Evolutionary conservation across 1,284 basidiomycete genomes (phyloP).

Genomic region (Melampsora americana): DNA sequence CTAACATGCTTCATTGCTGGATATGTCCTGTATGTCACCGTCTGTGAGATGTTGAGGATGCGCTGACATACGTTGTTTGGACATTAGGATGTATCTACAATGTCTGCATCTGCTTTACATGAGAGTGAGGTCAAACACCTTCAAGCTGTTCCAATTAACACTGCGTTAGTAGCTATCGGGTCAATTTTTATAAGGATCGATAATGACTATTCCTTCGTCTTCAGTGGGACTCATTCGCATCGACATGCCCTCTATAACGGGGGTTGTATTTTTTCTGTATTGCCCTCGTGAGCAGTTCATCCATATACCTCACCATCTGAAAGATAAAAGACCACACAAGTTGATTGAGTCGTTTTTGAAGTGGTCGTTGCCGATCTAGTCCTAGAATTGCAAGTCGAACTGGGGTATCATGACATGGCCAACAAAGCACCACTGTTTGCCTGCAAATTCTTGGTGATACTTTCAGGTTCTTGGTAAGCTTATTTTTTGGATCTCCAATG

Average conservation of each 20-base stretch:
- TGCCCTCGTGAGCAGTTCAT: slow-evolving; percentile 17
- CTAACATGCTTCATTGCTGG: too few species aligned
- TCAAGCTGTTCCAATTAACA: too few species aligned
- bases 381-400: slow-evolving; percentile 15
- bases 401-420: slow-evolving; percentile 24
- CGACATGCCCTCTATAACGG: slow-evolving; percentile 27
- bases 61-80: too few species aligned
- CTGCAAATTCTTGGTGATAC: slow-evolving; percentile 37
- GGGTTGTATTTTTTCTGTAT: slow-evolving; percentile 33
- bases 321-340: not conserved
- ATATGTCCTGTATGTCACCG: too few species aligned
- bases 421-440: slow-evolving; percentile 29
- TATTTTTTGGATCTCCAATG: not conserved
- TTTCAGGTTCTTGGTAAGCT: slow-evolving; percentile 28
- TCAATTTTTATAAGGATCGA: too few species aligned
- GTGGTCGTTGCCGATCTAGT: slow-evolving; percentile 34
- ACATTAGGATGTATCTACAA: too few species aligned
- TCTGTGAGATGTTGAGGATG: too few species aligned
- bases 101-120: too few species aligned
- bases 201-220: too few species aligned
- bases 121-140: too few species aligned
- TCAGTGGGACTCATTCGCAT: slow-evolving; percentile 31
- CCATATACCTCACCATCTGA: not conserved
- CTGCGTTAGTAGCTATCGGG: too few species aligned
- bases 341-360: not conserved